phyloP scores from a whole-genome alignment of 495 filamentous ascomycete species.

The Annulohypoxylon maeteangense region DNA sequence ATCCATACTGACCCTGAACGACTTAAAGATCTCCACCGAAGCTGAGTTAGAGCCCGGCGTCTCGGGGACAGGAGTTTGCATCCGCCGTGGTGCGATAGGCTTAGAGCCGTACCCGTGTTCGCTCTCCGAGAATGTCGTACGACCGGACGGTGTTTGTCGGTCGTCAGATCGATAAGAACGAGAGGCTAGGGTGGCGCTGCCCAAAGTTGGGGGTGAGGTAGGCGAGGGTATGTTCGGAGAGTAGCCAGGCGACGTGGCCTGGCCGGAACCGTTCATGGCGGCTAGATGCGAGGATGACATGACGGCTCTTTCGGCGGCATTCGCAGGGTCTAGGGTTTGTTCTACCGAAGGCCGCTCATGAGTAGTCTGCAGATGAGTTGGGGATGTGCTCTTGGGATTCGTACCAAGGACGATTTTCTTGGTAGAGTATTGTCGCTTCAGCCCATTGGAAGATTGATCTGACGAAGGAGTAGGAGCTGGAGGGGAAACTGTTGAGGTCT shows the following conservation, averaged over 20 bases:
- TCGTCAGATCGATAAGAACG: slow-evolving; percentile 62
- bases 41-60: slow-evolving; percentile 60
- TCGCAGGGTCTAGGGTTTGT: slow-evolving; percentile 64
- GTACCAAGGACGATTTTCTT: slow-evolving; percentile 88
- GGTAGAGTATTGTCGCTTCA: slow-evolving; percentile 86
- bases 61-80: slow-evolving; percentile 63
- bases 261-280: slow-evolving; percentile 73
- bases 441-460: slow-evolving; percentile 57
- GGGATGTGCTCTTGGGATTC: slow-evolving; percentile 76
- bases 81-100: slow-evolving; percentile 54
- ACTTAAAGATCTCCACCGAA: slow-evolving; percentile 95
- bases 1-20: slow-evolving; percentile 95
- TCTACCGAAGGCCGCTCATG: slow-evolving; percentile 67
- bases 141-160: slow-evolving; percentile 57
- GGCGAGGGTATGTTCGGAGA: slow-evolving; percentile 84
- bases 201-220: slow-evolving; percentile 73
- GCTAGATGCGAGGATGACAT: slow-evolving; percentile 81
- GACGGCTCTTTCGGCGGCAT: slow-evolving; percentile 67
- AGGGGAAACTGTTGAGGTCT: slow-evolving; percentile 59
- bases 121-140: slow-evolving; percentile 59
- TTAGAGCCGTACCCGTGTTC: slow-evolving; percentile 60
- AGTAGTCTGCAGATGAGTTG: slow-evolving; percentile 75
- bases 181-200: slow-evolving; percentile 63
- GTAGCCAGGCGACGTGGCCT: slow-evolving; percentile 66
- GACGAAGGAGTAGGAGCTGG: slow-evolving; percentile 63